phyloP scores from a whole-genome alignment of 768 basidiomycete genomes.

The Chalciporus piperatus region DNA sequence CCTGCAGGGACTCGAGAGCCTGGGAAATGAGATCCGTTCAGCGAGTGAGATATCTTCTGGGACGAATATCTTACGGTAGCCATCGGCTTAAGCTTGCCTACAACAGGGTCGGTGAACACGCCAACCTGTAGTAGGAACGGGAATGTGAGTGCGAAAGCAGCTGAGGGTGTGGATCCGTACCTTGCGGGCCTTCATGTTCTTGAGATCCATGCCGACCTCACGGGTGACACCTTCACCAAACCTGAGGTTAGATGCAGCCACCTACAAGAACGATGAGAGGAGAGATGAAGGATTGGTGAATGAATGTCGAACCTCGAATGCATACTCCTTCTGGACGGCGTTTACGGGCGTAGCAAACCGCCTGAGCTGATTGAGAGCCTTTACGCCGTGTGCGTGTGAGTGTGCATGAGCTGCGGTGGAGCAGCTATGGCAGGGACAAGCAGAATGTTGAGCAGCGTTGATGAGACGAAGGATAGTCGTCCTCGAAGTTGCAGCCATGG shows the following conservation, averaged over 20 bases:
- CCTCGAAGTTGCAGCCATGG: slow-evolving; percentile 50
- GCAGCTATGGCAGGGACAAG: slow-evolving; percentile 79
- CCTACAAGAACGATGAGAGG: slow-evolving; percentile 37
- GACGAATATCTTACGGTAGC: slow-evolving; percentile 56
- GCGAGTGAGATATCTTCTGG: neutral
- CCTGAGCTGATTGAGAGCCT: slow-evolving; percentile 59
- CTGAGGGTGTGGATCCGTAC: slow-evolving; percentile 34
- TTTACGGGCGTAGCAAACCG: slow-evolving; percentile 78
- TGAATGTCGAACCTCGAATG: slow-evolving; percentile 65
- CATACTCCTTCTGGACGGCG: slow-evolving; percentile 77
- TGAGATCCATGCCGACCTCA: slow-evolving; percentile 91
- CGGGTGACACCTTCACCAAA: slow-evolving; percentile 89
- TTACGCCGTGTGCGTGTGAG: slow-evolving; percentile 33
- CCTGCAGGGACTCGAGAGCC: slow-evolving; percentile 79
- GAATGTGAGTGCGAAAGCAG: slow-evolving; percentile 5
- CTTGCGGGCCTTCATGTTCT: slow-evolving; percentile 90
- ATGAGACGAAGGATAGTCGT: slow-evolving; percentile 71
- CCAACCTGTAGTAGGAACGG: slow-evolving; percentile 63
- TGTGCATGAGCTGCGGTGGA: slow-evolving; percentile 41
- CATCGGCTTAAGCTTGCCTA: slow-evolving; percentile 81
- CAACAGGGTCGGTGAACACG: slow-evolving; percentile 88
- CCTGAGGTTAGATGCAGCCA: slow-evolving; percentile 82
- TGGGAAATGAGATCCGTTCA: slow-evolving; percentile 26
- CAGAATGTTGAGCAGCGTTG: slow-evolving; percentile 65
- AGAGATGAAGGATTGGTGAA: neutral